Base-by-base conservation (phyloP, 2,329 filamentous ascomycete genomes). In the Ascochyta lentis region DNA sequence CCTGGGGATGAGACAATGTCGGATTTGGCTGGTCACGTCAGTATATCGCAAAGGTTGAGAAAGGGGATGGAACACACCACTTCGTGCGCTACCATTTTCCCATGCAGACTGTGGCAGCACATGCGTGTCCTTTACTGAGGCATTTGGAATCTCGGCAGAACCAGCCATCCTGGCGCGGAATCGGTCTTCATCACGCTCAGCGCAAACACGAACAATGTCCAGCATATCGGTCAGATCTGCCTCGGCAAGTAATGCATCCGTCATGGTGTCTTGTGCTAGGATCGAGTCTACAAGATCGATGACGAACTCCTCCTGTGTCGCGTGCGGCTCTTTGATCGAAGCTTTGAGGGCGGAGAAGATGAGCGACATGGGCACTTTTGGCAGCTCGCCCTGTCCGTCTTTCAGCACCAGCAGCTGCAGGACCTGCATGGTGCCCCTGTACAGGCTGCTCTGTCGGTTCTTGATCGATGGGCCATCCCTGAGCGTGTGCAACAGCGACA, bases 181-280 rank as follows among this genome's bases (percentile, higher is more conserved):
- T 24, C 66, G 63, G n/a, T 67, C 61, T 38, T 74, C 69, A n/a
- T 67, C 65, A 46, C 72, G 70, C 52, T 69, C 70, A 22, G 67
- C 66, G 47, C 87, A 90, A 50, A 80, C 80, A 3, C 78, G 78
- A 2, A 85, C 84, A 16, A 89, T 82, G 19, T 84, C 79, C 16
- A 90, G 80, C 53, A 89, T 78, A 4, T 81, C 74, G 2, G 82
- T 80, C 86, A 88, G 89, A 68, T 90, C 86, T 64, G 89, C 87
- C 52, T 89, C 86, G 38, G 87, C 84, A 40, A 83, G 75, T 22
- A 90, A 74, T 43, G 87, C 77, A 13, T 78, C 77, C 59, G 85
- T 85, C 41, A 89, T 72, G 19, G 78, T 78, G 19, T 81, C 80
- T 42, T 82, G 75, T 8, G 79, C 80, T 5, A 76, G 53, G 6